Percentiles rank a stretch among this genome's conserved stretches.
These are phyloP conservation scores for Alopecurus myosuroides DNA, from an alignment of 176 grass and related monocot genomes.

Conservation along the genomic window DNA sequence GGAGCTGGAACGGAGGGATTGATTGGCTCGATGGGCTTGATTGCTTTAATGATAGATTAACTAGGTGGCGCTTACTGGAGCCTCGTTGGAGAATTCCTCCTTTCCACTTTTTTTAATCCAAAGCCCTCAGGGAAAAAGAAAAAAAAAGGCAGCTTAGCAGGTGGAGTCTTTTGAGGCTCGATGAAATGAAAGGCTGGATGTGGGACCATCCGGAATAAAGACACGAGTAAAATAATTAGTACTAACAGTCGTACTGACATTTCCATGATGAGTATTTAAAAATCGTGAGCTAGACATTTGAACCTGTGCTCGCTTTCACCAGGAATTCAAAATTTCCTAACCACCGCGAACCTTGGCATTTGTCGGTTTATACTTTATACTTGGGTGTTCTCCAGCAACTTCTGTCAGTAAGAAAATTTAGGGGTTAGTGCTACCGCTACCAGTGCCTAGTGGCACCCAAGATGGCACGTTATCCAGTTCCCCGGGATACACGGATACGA, in stretches of 20 bases:
- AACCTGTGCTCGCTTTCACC: conserved; percentile 9
- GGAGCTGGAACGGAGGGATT: conserved; percentile 9
- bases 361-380: not conserved
- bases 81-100: conserved; percentile 44
- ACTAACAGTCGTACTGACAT: not conserved
- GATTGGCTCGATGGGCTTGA: conserved; percentile 34
- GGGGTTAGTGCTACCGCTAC: not conserved
- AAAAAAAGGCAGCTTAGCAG: conserved; percentile 31
- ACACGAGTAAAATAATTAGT: not conserved
- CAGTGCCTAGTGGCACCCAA: not conserved
- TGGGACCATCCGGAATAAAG: conserved; percentile 10
- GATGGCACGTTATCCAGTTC: conserved; percentile 5
- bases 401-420: not conserved
- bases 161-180: conserved; percentile 31
- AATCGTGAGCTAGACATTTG: not conserved
- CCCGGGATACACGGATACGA: not conserved
- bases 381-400: not conserved
- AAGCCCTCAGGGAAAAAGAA: not conserved
- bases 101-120: conserved; percentile 28
- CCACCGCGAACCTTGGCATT: not conserved
- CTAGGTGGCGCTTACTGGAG: conserved; percentile 38
- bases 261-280: conserved; percentile 1
- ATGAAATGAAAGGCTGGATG: conserved; percentile 28
- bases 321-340: not conserved
- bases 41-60: conserved; percentile 44